phyloP scores from a whole-genome alignment of 2,329 filamentous ascomycete genomes.

The Pestalotiopsis sp. region DNA sequence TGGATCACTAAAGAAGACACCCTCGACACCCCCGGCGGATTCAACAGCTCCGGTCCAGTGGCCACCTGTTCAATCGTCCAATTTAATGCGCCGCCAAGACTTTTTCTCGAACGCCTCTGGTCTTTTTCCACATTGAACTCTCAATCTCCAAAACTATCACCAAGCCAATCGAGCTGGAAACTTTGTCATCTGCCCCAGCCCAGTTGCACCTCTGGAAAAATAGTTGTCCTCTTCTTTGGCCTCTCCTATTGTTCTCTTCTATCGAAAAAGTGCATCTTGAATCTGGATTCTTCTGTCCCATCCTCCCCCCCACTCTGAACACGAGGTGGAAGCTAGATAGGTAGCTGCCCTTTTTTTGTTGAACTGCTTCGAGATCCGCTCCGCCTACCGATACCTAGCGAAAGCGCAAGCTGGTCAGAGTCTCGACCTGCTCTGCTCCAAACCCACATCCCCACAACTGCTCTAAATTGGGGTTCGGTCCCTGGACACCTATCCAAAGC shows the following conservation, averaged over 20 bases:
- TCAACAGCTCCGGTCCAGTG: conserved; percentile 1
- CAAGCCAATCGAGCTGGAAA: not conserved
- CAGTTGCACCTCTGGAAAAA: not conserved
- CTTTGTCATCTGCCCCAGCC: not conserved
- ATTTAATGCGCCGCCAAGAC: conserved; percentile 8
- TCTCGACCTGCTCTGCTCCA: conserved; percentile 2
- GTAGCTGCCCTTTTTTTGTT: too few relatives aligned
- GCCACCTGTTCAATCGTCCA: conserved; percentile 13
- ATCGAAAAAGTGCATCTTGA: too few relatives aligned
- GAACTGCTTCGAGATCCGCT: not conserved
- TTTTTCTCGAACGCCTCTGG: not conserved
- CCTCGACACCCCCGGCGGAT: not conserved
- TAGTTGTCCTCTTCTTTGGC: not conserved
- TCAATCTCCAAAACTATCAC: not conserved
- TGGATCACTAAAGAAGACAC: not conserved
- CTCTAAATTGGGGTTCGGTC: conserved; percentile 1
- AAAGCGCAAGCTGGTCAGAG: not conserved
- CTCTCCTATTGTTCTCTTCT: not conserved
- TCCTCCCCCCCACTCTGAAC: not conserved
- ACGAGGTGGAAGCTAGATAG: too few relatives aligned
- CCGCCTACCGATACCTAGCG: not conserved
- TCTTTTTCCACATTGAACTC: not conserved
- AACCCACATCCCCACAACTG: conserved; percentile 4
- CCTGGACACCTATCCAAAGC: not conserved
- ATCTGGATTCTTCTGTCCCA: not conserved